Evolutionary conservation across 257 asterid species (phyloP), one percentile per base, ranked within the genome.

Genomic region (Craterostigma plantagineum): DNA sequence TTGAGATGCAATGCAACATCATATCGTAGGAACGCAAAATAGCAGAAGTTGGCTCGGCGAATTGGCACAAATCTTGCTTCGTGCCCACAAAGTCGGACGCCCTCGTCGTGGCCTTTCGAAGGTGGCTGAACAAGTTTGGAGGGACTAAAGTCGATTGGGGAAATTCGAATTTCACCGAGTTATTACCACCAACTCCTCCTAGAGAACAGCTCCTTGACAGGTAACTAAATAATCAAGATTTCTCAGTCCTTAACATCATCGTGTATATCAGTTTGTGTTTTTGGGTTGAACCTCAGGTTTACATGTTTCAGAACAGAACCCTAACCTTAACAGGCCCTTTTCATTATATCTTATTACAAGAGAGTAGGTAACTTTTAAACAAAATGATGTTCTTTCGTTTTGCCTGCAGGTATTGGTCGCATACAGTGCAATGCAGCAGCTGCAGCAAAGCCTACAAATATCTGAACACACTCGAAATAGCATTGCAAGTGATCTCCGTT

Each of bases 61-160:
- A 82, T 40, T 82, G 92, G 94, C 66, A 75, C 1, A 78, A 82
- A 59, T 46, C 80, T 43, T 70, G 85, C 63, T 78, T 45, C 42
- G 82, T 78, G 30, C 95, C 95, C 13, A 78, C 92, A 7, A 78
- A 75, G 65, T 50, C 92, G 11, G 92, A 82, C 46, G 80, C 61
- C 11, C 59, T 54, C 17, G 72, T 82, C 36, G 91, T 75, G 11
- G 42, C 67, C 14, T 75, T 68, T 48, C 64, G 95, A 58, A 70
- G 78, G 56, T 78, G 92, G 91, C 51, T 82, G 50, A 82, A 72
- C 61, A 82, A 75, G 60, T 82, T 72, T 13, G 66, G 76, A 4
- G 83, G 81, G 35, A 44, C 77, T 37, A 54, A 63, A 73, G 62
- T 82, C 51, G 90, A 75, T 45, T 82, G 90, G 90, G 51, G 64